A percentile compares a stretch with the other conserved stretches of the same genome.
Conservation (phyloP, 139 green algal species). For the Pycnococcus provasolii region DNA sequence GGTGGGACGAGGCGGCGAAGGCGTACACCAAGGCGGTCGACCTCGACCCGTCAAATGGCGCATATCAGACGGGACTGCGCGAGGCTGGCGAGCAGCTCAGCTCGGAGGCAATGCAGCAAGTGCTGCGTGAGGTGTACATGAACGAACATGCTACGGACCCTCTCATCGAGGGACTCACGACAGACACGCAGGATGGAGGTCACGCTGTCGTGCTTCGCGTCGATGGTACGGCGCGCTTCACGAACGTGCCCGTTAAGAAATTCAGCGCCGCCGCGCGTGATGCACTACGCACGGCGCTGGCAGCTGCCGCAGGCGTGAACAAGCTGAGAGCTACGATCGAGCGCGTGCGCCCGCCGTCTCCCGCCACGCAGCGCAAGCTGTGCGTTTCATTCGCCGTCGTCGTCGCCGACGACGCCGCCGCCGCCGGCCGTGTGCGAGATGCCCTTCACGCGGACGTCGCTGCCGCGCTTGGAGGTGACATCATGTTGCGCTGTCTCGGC, state of each 20-base stretch:
- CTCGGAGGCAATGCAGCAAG: background rate
- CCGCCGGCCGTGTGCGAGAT: no score
- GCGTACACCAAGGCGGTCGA: conserved; percentile 23
- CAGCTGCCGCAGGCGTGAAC: conserved; percentile 1
- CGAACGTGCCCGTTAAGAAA: background rate
- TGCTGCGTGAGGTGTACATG: background rate
- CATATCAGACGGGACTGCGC: conserved; percentile 15
- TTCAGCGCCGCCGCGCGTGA: conserved; percentile 7
- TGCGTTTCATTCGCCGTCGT: no score
- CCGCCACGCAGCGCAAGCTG: no score
- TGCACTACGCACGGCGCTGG: conserved; percentile 14
- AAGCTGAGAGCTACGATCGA: conserved; percentile 1
- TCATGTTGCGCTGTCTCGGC: no score
- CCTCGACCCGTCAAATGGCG: background rate
- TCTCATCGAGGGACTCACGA: no score
- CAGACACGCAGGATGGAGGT: no score
- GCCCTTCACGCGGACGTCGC: no score
- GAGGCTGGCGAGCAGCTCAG: conserved; percentile 22
- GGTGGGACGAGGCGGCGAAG: conserved; percentile 21
- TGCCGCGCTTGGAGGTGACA: no score
- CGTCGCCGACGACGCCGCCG: no score
- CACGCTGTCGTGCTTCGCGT: background rate
- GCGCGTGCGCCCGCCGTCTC: background rate
- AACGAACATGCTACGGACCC: no score
- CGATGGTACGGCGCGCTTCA: background rate